phyloP scores from a whole-genome alignment of 192 early-diverging fungal genomes.

The Linnemannia exigua region DNA sequence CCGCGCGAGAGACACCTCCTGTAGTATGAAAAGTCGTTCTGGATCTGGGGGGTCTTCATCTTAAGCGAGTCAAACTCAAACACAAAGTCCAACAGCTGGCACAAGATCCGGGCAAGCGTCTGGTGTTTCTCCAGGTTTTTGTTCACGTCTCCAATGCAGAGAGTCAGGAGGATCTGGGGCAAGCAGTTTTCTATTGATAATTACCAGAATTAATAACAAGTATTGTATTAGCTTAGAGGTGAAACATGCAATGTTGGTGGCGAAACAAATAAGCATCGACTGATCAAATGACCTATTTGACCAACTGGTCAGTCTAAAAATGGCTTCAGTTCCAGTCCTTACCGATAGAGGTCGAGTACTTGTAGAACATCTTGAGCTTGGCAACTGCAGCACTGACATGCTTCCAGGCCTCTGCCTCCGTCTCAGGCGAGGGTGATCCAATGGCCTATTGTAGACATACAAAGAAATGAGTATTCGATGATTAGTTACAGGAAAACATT shows the following conservation, averaged over 20 bases:
- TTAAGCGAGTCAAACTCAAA: conserved; percentile 95
- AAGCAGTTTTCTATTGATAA: conserved; percentile 66
- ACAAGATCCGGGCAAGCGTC: conserved; percentile 83
- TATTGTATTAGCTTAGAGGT: neutral
- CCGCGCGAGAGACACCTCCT: conserved; percentile 89
- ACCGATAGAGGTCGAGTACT: conserved; percentile 83
- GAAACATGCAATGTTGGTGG: neutral
- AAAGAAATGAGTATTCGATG: no score
- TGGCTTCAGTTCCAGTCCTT: conserved; percentile 37
- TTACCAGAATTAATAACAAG: conserved; percentile 13
- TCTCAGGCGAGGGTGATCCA: conserved; percentile 83
- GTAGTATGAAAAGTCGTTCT: conserved; percentile 99
- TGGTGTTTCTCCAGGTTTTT: conserved; percentile 80
- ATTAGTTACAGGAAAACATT: neutral
- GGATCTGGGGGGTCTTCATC: conserved; percentile 86
- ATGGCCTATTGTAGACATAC: conserved; percentile 73
- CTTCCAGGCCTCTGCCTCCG: conserved; percentile 92
- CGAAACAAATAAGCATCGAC: neutral
- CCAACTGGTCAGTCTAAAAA: no score
- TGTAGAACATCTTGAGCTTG: conserved; percentile 85
- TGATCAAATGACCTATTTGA: neutral
- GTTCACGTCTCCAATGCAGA: conserved; percentile 75
- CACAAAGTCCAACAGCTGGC: conserved; percentile 87
- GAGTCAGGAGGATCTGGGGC: conserved; percentile 73
- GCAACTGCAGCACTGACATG: conserved; percentile 84